Evolutionary conservation across 1,284 basidiomycete genomes (phyloP).

Genomic region (Anthracocystis walkeri): DNA sequence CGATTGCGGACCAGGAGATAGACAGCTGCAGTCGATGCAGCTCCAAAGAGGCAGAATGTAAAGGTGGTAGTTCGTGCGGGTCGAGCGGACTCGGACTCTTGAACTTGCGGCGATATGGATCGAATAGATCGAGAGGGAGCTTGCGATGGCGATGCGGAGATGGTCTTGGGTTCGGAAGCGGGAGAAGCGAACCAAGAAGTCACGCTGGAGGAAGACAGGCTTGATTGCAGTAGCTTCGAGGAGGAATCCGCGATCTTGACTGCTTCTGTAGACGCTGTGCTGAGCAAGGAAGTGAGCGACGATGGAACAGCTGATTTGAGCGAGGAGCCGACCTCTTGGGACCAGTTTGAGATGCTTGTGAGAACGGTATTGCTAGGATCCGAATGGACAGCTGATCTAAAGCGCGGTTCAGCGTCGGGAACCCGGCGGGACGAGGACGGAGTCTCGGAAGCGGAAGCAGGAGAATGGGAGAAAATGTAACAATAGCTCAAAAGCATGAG

Average conservation of each 20-base stretch:
- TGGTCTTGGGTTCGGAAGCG: neutral
- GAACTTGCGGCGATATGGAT: neutral
- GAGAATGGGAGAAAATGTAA: conserved; percentile 33
- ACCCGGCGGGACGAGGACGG: neutral
- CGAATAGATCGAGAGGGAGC: neutral
- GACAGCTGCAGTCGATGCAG: conserved; percentile 29
- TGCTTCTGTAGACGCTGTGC: neutral
- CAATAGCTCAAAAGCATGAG: conserved; percentile 42
- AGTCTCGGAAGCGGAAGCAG: conserved; percentile 10
- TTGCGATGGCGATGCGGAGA: neutral
- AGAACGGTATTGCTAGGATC: conserved; percentile 1
- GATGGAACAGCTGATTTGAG: conserved; percentile 12
- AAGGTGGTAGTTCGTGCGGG: conserved; percentile 37
- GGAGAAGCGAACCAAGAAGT: conserved; percentile 26
- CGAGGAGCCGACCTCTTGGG: neutral
- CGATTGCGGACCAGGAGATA: conserved; percentile 28
- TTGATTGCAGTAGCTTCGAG: neutral
- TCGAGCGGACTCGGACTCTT: neutral
- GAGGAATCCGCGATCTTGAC: neutral
- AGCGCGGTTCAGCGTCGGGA: neutral
- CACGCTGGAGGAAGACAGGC: neutral
- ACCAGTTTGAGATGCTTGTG: conserved; percentile 12
- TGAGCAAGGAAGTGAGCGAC: neutral
- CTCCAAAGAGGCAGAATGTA: conserved; percentile 45
- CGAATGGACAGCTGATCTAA: neutral